These are phyloP conservation scores for Penicillium coprophilum DNA, from an alignment of 495 filamentous ascomycete species.

Conservation along the genomic window DNA sequence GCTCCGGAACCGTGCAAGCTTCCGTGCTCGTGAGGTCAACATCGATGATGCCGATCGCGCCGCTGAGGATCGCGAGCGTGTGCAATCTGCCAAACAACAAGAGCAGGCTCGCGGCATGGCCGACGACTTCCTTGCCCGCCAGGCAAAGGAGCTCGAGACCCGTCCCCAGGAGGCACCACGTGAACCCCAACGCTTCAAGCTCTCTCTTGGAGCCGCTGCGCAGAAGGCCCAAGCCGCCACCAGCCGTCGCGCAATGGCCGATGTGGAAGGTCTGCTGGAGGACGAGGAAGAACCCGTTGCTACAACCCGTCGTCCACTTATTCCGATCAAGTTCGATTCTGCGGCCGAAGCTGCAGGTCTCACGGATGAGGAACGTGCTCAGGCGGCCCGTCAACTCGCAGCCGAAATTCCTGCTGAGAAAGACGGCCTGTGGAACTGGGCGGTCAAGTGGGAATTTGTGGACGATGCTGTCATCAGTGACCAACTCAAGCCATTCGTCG, in stretches of 20 bases:
- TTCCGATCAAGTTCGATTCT: conserved; percentile 90
- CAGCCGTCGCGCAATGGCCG: conserved; percentile 79
- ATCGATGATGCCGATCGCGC: conserved; percentile 80
- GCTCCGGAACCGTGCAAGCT: conserved; percentile 75
- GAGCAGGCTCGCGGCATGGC: conserved; percentile 84
- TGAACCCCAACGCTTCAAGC: conserved; percentile 86
- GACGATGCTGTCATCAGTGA: conserved; percentile 80
- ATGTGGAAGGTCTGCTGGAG: conserved; percentile 90
- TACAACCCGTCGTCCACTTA: conserved; percentile 72
- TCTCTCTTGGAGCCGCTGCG: conserved; percentile 86
- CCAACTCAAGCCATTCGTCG: conserved; percentile 90
- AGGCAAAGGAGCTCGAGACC: conserved; percentile 77
- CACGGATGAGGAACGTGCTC: conserved; percentile 78
- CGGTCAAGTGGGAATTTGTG: conserved; percentile 91
- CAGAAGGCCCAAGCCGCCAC: conserved; percentile 73
- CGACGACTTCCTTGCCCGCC: conserved; percentile 87
- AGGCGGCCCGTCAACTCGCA: conserved; percentile 75
- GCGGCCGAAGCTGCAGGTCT: conserved; percentile 66
- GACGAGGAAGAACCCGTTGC: conserved; percentile 83
- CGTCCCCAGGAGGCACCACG: conserved; percentile 51
- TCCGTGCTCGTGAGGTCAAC: conserved; percentile 68
- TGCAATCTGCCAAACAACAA: conserved; percentile 64
- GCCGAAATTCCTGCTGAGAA: conserved; percentile 87
- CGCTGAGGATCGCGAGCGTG: conserved; percentile 71
- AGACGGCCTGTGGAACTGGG: conserved; percentile 86